Evolutionary conservation across 2,329 filamentous ascomycete species (phyloP).

Genomic region (Ophiosphaerella korrae): DNA sequence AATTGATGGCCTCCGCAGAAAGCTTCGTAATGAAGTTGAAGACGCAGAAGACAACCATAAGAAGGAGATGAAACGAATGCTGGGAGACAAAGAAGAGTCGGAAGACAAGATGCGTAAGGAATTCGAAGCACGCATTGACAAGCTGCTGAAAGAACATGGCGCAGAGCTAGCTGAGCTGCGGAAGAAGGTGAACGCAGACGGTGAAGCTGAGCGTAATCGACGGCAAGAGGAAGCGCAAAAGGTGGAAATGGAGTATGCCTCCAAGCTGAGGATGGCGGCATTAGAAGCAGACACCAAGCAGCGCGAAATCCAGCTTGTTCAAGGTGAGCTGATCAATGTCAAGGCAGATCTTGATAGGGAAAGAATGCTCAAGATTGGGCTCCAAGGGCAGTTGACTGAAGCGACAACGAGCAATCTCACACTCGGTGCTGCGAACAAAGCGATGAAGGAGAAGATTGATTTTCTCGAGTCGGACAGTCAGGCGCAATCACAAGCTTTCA

Average conservation of each 20-base stretch:
- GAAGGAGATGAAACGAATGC: constrained; percentile 62
- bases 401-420: constrained; percentile 51
- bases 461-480: constrained; percentile 90
- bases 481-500: constrained; percentile 84
- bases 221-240: constrained; percentile 68
- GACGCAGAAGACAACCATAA: constrained; percentile 60
- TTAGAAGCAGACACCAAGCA: constrained; percentile 60
- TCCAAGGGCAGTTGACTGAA: constrained; percentile 60
- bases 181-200: constrained; percentile 65
- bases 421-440: constrained; percentile 75
- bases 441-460: constrained; percentile 79
- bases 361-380: constrained; percentile 61
- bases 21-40: constrained; percentile 62
- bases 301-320: constrained; percentile 57
- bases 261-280: constrained; percentile 67
- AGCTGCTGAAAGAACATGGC: constrained; percentile 65
- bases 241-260: constrained; percentile 59
- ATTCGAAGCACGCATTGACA: constrained; percentile 61
- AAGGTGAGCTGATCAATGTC: constrained; percentile 57
- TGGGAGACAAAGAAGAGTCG: constrained; percentile 56
- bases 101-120: constrained; percentile 50
- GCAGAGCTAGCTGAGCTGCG: constrained; percentile 71
- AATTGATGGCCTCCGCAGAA: constrained; percentile 58
- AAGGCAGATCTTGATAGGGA: constrained; percentile 59
- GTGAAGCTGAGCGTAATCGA: constrained; percentile 68